Evolutionary conservation across 2,329 filamentous ascomycete species (phyloP).

Genomic region (Fusarium nematophilum): DNA sequence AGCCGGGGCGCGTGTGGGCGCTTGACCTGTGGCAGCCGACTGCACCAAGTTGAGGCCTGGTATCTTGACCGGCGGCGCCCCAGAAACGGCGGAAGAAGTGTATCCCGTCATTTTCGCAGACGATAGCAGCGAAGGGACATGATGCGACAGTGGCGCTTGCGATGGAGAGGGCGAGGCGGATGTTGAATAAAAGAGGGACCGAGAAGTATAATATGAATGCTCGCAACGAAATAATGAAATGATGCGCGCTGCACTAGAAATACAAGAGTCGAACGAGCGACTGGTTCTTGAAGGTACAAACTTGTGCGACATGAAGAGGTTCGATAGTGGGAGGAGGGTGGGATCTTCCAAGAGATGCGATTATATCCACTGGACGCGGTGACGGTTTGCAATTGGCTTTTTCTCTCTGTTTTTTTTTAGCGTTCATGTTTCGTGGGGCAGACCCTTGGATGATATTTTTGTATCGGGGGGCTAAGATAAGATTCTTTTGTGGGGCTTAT

Average conservation of each 20-base stretch:
- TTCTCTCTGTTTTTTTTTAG: conserved; percentile 3
- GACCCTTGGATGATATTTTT: conserved; percentile 13
- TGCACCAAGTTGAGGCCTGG: conserved; percentile 34
- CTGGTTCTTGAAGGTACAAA: neutral
- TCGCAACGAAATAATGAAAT: neutral
- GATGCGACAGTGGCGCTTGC: neutral
- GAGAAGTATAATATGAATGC: neutral
- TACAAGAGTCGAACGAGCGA: conserved; percentile 2
- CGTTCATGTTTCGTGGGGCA: conserved; percentile 21
- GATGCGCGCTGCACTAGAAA: neutral
- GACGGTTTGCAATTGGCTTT: conserved; percentile 9
- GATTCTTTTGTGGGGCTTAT: conserved; percentile 31
- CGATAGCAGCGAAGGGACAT: conserved; percentile 19
- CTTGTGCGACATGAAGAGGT: conserved; percentile 21
- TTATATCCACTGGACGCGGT: conserved; percentile 1
- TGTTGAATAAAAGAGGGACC: neutral
- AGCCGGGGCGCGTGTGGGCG: neutral
- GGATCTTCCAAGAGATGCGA: conserved; percentile 5
- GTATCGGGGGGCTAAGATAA: conserved; percentile 34
- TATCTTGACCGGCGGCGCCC: conserved; percentile 17
- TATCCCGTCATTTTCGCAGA: conserved; percentile 27
- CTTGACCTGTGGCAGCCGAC: neutral
- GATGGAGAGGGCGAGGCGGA: neutral
- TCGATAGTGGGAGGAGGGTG: neutral
- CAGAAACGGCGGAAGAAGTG: neutral